phyloP scores from a whole-genome alignment of 1,139 yeast genomes.

The Geotrichum macrosporum region DNA sequence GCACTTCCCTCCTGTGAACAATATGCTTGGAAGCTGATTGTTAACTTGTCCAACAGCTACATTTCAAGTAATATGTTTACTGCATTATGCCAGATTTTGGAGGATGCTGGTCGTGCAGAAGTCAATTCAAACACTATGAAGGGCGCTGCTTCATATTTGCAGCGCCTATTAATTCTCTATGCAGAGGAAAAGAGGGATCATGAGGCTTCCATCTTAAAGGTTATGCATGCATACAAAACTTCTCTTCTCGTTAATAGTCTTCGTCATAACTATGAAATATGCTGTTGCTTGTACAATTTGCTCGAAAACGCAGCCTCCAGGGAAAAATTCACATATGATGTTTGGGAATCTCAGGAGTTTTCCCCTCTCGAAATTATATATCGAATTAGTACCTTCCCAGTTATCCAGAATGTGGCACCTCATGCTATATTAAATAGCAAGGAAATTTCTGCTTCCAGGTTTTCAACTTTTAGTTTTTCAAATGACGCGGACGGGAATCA shows the following conservation, averaged over 20 bases:
- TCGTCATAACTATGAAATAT: slow-evolving; percentile 32
- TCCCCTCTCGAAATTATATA: slow-evolving; percentile 44
- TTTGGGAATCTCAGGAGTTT: slow-evolving; percentile 47
- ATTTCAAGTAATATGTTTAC: slow-evolving; percentile 39
- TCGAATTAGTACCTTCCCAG: slow-evolving; percentile 10
- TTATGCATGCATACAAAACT: slow-evolving; percentile 29
- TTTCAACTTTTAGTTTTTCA: neutral
- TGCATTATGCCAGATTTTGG: slow-evolving; percentile 40
- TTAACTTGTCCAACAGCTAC: slow-evolving; percentile 39
- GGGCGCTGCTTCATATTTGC: slow-evolving; percentile 46
- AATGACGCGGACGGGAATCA: neutral
- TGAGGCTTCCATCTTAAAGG: slow-evolving; percentile 29
- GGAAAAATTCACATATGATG: slow-evolving; percentile 36
- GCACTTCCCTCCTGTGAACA: slow-evolving; percentile 36
- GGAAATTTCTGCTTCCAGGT: slow-evolving; percentile 23
- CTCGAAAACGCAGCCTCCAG: slow-evolving; percentile 26
- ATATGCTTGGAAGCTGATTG: slow-evolving; percentile 42
- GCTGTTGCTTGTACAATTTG: slow-evolving; percentile 29
- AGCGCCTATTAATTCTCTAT: slow-evolving; percentile 25
- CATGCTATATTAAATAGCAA: neutral
- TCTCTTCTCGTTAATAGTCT: slow-evolving; percentile 31
- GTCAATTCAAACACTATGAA: slow-evolving; percentile 43
- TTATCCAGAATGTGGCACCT: neutral
- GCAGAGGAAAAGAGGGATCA: slow-evolving; percentile 20
- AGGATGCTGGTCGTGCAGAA: slow-evolving; percentile 22